These are phyloP conservation scores for Trypanosoma cruzi DNA, from an alignment of 208 protist species.

Conservation along the genomic window DNA sequence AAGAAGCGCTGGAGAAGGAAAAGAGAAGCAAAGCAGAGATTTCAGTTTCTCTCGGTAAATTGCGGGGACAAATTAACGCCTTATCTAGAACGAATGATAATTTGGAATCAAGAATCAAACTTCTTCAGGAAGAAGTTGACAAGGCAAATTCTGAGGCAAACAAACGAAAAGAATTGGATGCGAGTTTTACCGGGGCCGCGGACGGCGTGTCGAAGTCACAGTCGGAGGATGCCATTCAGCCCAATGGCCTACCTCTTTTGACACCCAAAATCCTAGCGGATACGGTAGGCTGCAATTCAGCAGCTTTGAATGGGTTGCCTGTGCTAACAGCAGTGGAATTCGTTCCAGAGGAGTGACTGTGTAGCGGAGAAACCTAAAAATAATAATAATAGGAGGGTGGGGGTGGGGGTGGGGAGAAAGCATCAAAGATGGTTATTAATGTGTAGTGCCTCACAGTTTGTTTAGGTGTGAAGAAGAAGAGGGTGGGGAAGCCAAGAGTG, in stretches of 20 bases:
- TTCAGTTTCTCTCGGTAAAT: slow-evolving; percentile 56
- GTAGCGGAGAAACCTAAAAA: not conserved
- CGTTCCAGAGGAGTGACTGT: not conserved
- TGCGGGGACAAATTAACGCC: slow-evolving; percentile 54
- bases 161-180: not conserved
- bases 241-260: not conserved
- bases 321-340: not conserved
- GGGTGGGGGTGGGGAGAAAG: too few species aligned
- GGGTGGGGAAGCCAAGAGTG: too few species aligned
- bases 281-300: not conserved
- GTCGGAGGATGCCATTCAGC: not conserved
- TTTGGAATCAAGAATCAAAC: slow-evolving; percentile 48
- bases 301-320: not conserved
- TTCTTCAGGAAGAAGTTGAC: slow-evolving; percentile 42
- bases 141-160: slow-evolving; percentile 20
- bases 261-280: not conserved
- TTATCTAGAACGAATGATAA: slow-evolving; percentile 59
- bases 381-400: not conserved
- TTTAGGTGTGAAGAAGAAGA: too few species aligned
- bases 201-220: not conserved
- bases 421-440: not conserved
- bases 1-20: slow-evolving; percentile 68
- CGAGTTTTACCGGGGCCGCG: not conserved
- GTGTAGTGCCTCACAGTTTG: not conserved
- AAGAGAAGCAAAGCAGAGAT: slow-evolving; percentile 67